Evolutionary conservation across 2,329 filamentous ascomycete genomes (phyloP), one percentile per base, ranked within the genome.

Genomic region (Incumbomyces lentus): DNA sequence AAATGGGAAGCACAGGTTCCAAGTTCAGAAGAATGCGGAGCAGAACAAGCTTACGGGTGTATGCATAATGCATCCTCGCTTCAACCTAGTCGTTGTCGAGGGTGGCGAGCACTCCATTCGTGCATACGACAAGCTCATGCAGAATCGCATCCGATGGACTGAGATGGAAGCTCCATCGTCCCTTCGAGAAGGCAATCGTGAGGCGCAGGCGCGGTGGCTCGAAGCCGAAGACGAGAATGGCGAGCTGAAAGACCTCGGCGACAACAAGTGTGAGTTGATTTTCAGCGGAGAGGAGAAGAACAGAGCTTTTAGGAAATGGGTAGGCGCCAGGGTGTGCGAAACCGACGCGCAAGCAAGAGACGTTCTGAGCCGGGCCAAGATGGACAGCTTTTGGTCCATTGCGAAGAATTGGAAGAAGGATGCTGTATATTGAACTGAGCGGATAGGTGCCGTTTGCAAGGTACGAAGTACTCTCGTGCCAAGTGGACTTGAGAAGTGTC

Each of bases 301-400:
- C 29, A 76, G 86, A 41, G 78, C 74, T 0, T 98, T 96, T 63
- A 81, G 84, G 54, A 89, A 87, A 60, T 96, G 90, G 86, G 76
- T 84, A 2, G 88, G 82, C 52, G 67, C 67, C 18, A 84, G 86
- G 62, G 80, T 92, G n/a, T 95, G 88, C 64, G 92, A 96, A 67
- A 90, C 86, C 2, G 92, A 98, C 62, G 77, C 81, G 10, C 85
- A 93, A 61, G 92, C 90, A 4, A 83, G 86, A 61, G 87, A 95
- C 56, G 74, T 82, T 17, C 66, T 98, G 52, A 69, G 79, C 11
- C 77, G 87, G 55, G 79, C 81, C 5, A 95, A 94, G 71, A 85
- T 96, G 76, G 90, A 96, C 58, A 94, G 84, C 58, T 90, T 98
- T 60, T 98, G 92, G 92, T 83, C 83, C 8, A 68, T 92, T 56